Evolutionary conservation across 169 alveolate species (phyloP), one percentile per base, ranked within the genome.

Genomic region (Plasmodium fragile): DNA sequence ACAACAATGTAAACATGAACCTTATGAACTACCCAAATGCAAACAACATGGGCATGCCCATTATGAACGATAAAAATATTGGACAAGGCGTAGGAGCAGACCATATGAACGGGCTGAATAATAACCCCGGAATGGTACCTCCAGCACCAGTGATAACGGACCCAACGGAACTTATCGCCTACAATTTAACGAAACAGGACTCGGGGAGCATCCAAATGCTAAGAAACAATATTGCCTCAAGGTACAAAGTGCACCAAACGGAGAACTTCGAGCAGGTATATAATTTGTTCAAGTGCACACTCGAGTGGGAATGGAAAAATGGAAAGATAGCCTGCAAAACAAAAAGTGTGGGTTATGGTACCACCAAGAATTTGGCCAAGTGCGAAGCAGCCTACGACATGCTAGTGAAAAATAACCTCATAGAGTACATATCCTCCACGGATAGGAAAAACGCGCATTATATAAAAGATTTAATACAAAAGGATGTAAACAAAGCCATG

Each of bases 241-340:
- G 89, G 71, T 89, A 89, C 65, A 89, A 89, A 55, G 72, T 89
- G 32, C 94, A 89, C n/a, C 94, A 89, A 78, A 78, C 89, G 49
- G 94, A 89, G 49, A 79, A 25, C 22, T 89, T 89, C 34, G 94
- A 89, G 70, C 94, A 89, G 71, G 94, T 89, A n/a, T 77, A 59
- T 34, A 89, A 89, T 89, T 55, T 89, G 72, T 89, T 59, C 70
- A 89, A 89, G 70, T 89, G 94, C 78, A 89, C 94, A 0, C 72
- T 89, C 52, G 89, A 89, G 49, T 89, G 94, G 94, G 90, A 89
- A n/a, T 89, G 94, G 94, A 89, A 89, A 78, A 89, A 89, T 55
- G 94, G 90, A 34, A 89, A 89, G 49, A 78, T 72, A 28, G 43
- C 82, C 22, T 89, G 94, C 69, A 89, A 89, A n/a, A 41, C 94